phyloP scores from a whole-genome alignment of 345 rosid species.

The Bruguiera parviflora region DNA sequence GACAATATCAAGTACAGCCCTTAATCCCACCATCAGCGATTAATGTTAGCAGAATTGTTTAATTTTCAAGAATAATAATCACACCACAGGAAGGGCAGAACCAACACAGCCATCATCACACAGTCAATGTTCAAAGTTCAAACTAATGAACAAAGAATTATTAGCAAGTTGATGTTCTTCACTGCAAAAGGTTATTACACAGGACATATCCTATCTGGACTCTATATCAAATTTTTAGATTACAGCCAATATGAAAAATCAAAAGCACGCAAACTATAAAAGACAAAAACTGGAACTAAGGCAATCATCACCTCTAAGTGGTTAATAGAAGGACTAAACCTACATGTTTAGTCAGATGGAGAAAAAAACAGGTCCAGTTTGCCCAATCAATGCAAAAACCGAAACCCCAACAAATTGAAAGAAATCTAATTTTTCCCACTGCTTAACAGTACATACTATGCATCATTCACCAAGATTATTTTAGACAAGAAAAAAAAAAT shows the following conservation, averaged over 20 bases:
- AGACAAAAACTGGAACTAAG: background rate
- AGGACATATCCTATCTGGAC: background rate
- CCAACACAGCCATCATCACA: too few species aligned
- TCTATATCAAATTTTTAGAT: background rate
- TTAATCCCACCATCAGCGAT: too few species aligned
- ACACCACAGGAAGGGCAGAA: too few species aligned
- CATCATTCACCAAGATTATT: background rate
- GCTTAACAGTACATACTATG: too few species aligned
- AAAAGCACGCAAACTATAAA: constrained; percentile 6
- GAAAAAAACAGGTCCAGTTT: too few species aligned
- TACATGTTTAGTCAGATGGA: too few species aligned
- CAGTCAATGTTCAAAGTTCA: too few species aligned
- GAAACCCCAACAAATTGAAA: background rate
- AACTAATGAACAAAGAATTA: background rate
- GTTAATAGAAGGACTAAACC: too few species aligned
- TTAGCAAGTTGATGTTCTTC: background rate
- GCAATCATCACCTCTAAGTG: background rate
- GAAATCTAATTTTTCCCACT: background rate
- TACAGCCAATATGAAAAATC: constrained; percentile 3
- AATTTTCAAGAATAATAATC: too few species aligned
- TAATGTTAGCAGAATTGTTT: too few species aligned
- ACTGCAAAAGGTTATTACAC: background rate
- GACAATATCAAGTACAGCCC: too few species aligned
- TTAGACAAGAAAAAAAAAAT: background rate
- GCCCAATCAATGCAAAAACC: constrained; percentile 4